Evolutionary conservation across 2,329 filamentous ascomycete species (phyloP).

Genomic region (Sporothrix curviconia): DNA sequence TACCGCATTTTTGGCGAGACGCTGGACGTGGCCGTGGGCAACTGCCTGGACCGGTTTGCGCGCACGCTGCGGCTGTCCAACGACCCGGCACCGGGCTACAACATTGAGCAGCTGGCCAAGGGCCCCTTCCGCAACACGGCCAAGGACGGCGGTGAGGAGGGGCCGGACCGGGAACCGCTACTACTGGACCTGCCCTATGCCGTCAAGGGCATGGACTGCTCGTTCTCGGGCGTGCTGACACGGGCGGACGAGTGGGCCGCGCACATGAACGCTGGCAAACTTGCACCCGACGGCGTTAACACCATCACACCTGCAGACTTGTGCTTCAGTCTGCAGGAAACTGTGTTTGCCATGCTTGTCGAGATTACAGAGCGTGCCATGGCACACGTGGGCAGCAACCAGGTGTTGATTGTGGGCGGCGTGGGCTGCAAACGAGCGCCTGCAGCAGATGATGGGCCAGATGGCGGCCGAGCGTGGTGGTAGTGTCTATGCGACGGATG

Average conservation of each 20-base stretch:
- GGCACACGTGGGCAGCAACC: conserved; percentile 86
- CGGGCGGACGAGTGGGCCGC: conserved; percentile 73
- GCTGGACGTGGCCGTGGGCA: conserved; percentile 93
- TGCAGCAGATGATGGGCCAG: conserved; percentile 97
- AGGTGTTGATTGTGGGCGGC: conserved; percentile 92
- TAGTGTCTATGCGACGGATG: conserved; percentile 89
- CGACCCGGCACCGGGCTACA: conserved; percentile 93
- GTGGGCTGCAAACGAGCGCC: conserved; percentile 89
- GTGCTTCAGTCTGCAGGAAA: conserved; percentile 93
- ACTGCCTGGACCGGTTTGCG: conserved; percentile 93
- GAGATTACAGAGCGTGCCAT: conserved; percentile 98
- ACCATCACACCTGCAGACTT: conserved; percentile 79
- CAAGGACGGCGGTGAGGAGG: not conserved
- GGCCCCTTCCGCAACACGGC: conserved; percentile 19
- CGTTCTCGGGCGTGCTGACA: conserved; percentile 86
- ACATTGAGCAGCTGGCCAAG: conserved; percentile 88
- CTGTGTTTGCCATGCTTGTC: conserved; percentile 92
- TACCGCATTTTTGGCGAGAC: conserved; percentile 98
- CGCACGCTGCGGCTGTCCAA: conserved; percentile 87
- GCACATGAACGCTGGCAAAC: conserved; percentile 47
- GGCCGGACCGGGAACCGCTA: conserved; percentile 52
- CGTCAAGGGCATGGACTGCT: conserved; percentile 98
- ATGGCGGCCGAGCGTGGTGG: conserved; percentile 89
- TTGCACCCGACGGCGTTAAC: conserved; percentile 43
- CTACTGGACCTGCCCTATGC: conserved; percentile 88